phyloP scores from a whole-genome alignment of 2,329 filamentous ascomycete genomes.

The Alternaria solani region DNA sequence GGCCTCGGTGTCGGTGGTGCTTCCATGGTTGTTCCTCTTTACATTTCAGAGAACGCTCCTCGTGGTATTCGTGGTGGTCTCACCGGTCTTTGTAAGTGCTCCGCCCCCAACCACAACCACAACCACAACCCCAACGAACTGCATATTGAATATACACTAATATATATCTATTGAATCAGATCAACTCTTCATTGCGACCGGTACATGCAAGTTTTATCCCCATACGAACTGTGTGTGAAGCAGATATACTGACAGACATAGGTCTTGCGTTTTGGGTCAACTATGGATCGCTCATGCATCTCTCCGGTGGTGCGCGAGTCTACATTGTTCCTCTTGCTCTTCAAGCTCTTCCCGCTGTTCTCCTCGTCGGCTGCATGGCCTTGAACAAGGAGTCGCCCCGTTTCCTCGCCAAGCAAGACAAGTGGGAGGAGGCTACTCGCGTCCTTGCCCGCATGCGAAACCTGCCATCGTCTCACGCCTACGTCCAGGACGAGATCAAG shows the following conservation, averaged over 20 bases:
- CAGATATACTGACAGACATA: slow-evolving; percentile 27
- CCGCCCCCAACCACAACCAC: too few relatives aligned
- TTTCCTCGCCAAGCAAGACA: slow-evolving; percentile 72
- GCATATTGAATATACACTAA: too few relatives aligned
- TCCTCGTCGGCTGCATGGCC: slow-evolving; percentile 68
- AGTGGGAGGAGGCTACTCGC: slow-evolving; percentile 69
- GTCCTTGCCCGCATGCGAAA: slow-evolving; percentile 67
- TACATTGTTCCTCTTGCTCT: slow-evolving; percentile 71
- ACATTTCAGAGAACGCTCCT: slow-evolving; percentile 68
- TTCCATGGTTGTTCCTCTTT: slow-evolving; percentile 67
- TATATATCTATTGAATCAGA: too few relatives aligned
- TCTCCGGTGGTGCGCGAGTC: slow-evolving; percentile 58
- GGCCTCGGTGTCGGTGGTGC: slow-evolving; percentile 62
- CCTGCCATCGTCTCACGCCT: slow-evolving; percentile 52
- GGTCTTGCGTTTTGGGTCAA: slow-evolving; percentile 65
- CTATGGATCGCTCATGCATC: slow-evolving; percentile 59
- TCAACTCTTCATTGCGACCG: background rate
- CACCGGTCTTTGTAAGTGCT: slow-evolving; percentile 59
- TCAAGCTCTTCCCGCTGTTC: slow-evolving; percentile 69
- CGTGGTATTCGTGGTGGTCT: slow-evolving; percentile 67
- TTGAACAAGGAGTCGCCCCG: slow-evolving; percentile 72
- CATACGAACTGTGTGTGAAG: background rate
- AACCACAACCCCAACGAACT: too few relatives aligned
- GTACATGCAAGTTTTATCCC: background rate
- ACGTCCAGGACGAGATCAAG: slow-evolving; percentile 48